phyloP scores from a whole-genome alignment of 2,329 filamentous ascomycete species.

The Scedosporium minutisporum region DNA sequence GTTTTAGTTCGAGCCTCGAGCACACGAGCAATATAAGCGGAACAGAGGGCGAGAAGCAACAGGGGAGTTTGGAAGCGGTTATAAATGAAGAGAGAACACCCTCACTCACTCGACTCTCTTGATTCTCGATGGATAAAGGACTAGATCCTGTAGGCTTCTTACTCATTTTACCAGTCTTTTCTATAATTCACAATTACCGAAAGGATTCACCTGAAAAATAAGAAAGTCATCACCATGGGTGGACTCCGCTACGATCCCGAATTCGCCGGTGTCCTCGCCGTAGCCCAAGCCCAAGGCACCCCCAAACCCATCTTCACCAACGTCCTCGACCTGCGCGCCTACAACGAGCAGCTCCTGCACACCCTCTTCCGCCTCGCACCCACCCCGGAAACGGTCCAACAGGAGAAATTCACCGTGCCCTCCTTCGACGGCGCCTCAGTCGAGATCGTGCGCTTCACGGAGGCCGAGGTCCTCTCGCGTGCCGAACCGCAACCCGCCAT shows the following conservation, averaged over 20 bases:
- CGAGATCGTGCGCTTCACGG: constrained; percentile 11
- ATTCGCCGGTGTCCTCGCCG: background rate
- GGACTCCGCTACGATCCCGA: constrained; percentile 5
- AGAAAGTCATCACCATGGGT: background rate
- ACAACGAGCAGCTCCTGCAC: background rate
- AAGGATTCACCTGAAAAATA: no score
- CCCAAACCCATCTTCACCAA: background rate
- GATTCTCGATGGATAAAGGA: no score
- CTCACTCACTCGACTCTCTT: no score
- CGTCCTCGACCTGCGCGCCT: background rate
- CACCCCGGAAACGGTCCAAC: constrained; percentile 6
- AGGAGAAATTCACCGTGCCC: constrained; percentile 9
- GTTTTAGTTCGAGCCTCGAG: no score
- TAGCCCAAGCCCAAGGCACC: background rate
- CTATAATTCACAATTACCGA: no score
- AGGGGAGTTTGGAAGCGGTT: no score
- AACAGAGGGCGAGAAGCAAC: no score
- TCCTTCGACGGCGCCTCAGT: constrained; percentile 12
- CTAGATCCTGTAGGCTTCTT: no score
- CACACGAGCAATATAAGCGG: no score
- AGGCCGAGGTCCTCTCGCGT: background rate
- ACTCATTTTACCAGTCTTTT: no score
- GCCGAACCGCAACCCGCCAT: constrained; percentile 17
- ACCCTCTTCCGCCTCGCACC: background rate
- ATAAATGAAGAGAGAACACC: no score